Conservation (phyloP, 495 filamentous ascomycete genomes). For the Trypethelium eluteriae region DNA sequence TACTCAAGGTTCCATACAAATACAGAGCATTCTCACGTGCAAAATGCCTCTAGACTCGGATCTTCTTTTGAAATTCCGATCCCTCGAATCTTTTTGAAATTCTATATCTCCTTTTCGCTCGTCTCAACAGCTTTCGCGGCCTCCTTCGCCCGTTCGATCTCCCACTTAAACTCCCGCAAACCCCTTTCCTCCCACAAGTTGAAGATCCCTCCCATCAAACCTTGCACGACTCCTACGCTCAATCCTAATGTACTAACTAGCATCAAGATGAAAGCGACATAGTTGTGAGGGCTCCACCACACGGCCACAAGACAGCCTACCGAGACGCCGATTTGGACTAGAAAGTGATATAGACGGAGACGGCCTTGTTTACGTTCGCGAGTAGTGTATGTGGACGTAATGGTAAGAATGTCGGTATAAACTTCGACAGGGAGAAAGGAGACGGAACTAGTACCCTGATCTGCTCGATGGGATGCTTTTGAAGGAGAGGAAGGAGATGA, state of each 20-base stretch:
- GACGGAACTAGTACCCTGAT: conserved; percentile 11
- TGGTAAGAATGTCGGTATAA: conserved; percentile 66
- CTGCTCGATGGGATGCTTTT: neutral
- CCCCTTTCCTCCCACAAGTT: conserved; percentile 73
- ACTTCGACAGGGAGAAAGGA: conserved; percentile 40
- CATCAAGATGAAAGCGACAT: conserved; percentile 71
- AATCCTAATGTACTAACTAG: conserved; percentile 70
- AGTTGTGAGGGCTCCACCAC: conserved; percentile 74
- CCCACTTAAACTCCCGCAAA: conserved; percentile 92
- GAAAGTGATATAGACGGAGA: conserved; percentile 66
- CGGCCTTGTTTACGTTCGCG: conserved; percentile 64
- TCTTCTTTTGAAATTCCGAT: neutral
- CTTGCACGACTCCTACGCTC: conserved; percentile 67
- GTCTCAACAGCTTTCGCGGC: conserved; percentile 20
- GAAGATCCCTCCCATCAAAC: conserved; percentile 78
- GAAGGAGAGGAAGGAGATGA: conserved; percentile 7
- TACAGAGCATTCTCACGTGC: neutral
- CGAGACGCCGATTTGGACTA: conserved; percentile 53
- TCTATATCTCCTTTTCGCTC: neutral
- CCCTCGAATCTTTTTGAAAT: neutral
- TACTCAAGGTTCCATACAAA: neutral
- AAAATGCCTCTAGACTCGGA: neutral
- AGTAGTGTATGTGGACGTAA: conserved; percentile 55
- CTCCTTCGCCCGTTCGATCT: conserved; percentile 63
- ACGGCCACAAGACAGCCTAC: conserved; percentile 68